Base-by-base conservation (phyloP, 2,329 filamentous ascomycete genomes). In the Hypoxylon sp. region DNA sequence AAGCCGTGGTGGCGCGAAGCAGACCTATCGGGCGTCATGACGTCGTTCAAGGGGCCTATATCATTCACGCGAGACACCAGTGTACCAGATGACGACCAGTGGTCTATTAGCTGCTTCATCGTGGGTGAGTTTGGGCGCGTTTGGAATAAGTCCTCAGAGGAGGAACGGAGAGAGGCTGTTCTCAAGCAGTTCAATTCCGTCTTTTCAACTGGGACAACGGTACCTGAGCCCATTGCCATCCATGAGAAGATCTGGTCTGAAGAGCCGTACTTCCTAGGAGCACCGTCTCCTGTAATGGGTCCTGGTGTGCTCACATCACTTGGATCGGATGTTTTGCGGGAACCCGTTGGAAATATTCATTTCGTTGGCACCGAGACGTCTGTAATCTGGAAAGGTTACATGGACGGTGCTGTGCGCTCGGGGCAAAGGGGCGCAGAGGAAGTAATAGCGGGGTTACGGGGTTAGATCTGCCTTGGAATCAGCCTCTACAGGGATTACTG, bases 341-440 rank as follows among this genome's bases (percentile, higher is more conserved):
- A 79, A 31, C 71, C 76, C 0, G 75, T 76, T 52, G 77, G 81
- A 4, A 79, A 83, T 32, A 29, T 87, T 2, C 82, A 88, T 69
- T 89, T 88, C 69, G 85, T 82, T 2, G 86, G 87, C 0, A 87
- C 86, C 0, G 87, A 89, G 77, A 85, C 82, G 0, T 81, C 82
- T 0, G 78, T 72, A 2, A 81, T 84, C 63, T 88, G 86, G 86
- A 85, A 84, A 60, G 86, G 86, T 0, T 88, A 88, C 72, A 87
- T 89, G 85, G 87, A 89, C 66, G 87, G 87, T 1, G 87, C 87
- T 0, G 77, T 88, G 10, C 71, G 82, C 5, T 82, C 79, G 54
- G 86, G 87, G 1, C 79, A 86, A 63, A 75, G 83, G 13, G 86
- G 79, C 1, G 85, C 85, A 0, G 74, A 74, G 37, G 83, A 87